Evolutionary conservation across 768 basidiomycete species (phyloP), one percentile per base, ranked within the genome.

Genomic region (Amanita polypyramis): DNA sequence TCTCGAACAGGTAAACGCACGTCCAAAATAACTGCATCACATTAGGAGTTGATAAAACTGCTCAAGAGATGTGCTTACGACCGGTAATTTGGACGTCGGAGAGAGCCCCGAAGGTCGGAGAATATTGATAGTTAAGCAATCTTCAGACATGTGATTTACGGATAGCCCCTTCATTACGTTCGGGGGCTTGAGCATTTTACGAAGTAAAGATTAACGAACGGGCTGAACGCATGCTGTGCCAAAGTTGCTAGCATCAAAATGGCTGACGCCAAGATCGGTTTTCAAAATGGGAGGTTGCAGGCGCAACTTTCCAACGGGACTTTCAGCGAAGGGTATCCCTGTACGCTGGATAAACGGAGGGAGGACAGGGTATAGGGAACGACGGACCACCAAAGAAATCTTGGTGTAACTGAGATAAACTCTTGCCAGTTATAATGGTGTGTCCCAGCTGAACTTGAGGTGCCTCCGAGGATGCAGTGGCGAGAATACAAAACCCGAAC

Each of bases 61-160:
- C 32, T 8, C n/a, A 23, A 19, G 15, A 55, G 39, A 3, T 2
- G 52, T 8, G 39, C 41, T 52, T 33, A 55, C 49, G 14, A 60
- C 52, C 12, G 57, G 57, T 11, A 58, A 51, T 29, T 21, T 30
- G 7, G 25, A 43, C n/a, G 49, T 38, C 2, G 39, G 1, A 3
- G 40, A 17, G 5, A 58, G 0, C 2, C 65, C 65, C 1, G 60
- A 54, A 0, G 76, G 76, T 5, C 64, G 60, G 42, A 64, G 69
- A 23, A 79, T 58, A 55, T 77, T 77, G 39, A 77, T 51, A 6
- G 59, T 68, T 37, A 78, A 58, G 51, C 75, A 76, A 52, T 76
- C 68, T 53, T 78, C 76, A 2, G 65, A 67, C 42, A 61, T 55
- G 7, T 47, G 23, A 58, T 23, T 25, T 10, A 21, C 35, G 12